Conservation (phyloP, 371 early-diverging fungal species). For the Apophysomyces elegans region DNA sequence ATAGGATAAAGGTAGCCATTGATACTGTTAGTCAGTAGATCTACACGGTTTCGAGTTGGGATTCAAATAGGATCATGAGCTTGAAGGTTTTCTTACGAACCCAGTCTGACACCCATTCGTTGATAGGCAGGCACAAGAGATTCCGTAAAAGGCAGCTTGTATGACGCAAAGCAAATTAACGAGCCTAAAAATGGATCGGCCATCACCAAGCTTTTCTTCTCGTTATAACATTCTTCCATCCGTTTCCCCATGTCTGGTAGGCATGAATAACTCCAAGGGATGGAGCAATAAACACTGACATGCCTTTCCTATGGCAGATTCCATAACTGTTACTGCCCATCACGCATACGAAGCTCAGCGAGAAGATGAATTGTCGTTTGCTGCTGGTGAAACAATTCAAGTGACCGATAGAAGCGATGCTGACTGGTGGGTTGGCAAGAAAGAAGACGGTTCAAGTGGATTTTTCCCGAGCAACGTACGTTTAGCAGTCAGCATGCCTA, state of each 20-base stretch:
- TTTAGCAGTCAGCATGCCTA: too few species aligned
- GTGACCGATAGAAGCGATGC: constrained; percentile 55
- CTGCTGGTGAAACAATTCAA: constrained; percentile 56
- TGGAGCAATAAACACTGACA: neutral
- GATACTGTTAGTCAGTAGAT: too few species aligned
- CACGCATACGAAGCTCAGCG: constrained; percentile 51
- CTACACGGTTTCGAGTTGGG: too few species aligned
- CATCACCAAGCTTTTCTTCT: neutral
- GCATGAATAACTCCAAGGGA: neutral
- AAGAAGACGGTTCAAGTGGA: constrained; percentile 48
- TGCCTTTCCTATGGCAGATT: neutral
- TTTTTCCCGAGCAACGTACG: constrained; percentile 69
- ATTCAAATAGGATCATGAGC: too few species aligned
- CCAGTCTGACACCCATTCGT: too few species aligned
- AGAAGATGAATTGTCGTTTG: constrained; percentile 65
- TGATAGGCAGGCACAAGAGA: neutral
- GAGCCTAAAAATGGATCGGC: constrained; percentile 3
- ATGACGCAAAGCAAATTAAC: constrained; percentile 7
- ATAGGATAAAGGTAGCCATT: too few species aligned
- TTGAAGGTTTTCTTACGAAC: too few species aligned
- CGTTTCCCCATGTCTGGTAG: neutral
- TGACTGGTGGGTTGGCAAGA: constrained; percentile 69
- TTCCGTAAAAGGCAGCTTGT: neutral
- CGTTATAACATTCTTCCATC: neutral
- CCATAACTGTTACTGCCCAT: constrained; percentile 19